Evolutionary conservation across 371 early-diverging fungal genomes (phyloP).

Genomic region (Mucor piriformis): DNA sequence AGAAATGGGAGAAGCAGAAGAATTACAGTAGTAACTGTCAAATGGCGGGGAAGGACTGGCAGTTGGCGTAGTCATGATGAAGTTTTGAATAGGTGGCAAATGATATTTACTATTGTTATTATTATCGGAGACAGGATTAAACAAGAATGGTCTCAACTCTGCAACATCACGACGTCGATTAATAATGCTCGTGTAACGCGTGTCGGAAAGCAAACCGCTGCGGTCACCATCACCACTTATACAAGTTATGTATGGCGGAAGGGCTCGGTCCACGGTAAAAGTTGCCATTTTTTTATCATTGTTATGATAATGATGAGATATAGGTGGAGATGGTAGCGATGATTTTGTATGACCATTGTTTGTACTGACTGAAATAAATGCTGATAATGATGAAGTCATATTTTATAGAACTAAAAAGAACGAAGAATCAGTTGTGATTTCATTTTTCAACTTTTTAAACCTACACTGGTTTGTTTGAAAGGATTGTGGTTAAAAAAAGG

Average conservation of each 20-base stretch:
- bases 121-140: constrained; percentile 12
- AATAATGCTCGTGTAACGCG: constrained; percentile 15
- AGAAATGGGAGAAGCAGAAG: constrained; percentile 10
- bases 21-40: neutral
- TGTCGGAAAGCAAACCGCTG: constrained; percentile 20
- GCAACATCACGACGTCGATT: constrained; percentile 8
- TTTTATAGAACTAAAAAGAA: neutral
- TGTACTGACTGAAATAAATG: neutral
- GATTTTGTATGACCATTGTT: constrained; percentile 11
- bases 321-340: constrained; percentile 22
- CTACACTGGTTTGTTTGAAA: neutral
- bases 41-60: constrained; percentile 29
- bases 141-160: constrained; percentile 25
- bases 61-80: constrained; percentile 20
- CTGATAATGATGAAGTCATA: constrained; percentile 15
- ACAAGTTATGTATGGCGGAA: neutral
- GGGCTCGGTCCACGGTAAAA: constrained; percentile 22
- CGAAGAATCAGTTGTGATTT: neutral
- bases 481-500: neutral
- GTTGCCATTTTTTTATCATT: constrained; percentile 4
- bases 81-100: constrained; percentile 41
- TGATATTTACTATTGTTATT: constrained; percentile 12
- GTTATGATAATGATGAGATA: constrained; percentile 14
- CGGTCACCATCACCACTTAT: constrained; percentile 5
- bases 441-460: neutral